phyloP scores from a whole-genome alignment of 768 basidiomycete species.

The Lactarius tabidus region DNA sequence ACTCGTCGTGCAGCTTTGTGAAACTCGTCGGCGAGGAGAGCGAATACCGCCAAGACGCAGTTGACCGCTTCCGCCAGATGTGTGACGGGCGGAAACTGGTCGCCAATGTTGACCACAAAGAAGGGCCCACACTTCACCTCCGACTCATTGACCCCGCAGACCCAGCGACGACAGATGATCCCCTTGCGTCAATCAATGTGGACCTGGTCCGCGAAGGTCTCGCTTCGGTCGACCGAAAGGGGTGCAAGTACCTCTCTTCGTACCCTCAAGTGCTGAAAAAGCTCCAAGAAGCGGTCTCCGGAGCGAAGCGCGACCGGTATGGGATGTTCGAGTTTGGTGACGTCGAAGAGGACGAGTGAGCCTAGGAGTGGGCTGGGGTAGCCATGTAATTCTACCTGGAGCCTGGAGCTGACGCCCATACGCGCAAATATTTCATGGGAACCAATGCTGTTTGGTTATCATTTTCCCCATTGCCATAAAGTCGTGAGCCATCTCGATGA shows the following conservation, averaged over 20 bases:
- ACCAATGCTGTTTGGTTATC: neutral
- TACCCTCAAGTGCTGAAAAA: constrained; percentile 68
- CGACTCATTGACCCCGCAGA: constrained; percentile 89
- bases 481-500: neutral
- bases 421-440: neutral
- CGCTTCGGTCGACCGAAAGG: constrained; percentile 73
- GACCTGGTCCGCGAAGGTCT: constrained; percentile 87
- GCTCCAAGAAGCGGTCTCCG: constrained; percentile 53
- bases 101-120: constrained; percentile 89
- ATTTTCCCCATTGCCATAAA: neutral
- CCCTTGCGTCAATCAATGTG: constrained; percentile 78
- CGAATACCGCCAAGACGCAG: constrained; percentile 83
- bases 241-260: constrained; percentile 63
- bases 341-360: constrained; percentile 61
- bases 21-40: constrained; percentile 75
- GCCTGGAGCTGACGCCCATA: neutral
- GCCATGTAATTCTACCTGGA: neutral
- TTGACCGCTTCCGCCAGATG: constrained; percentile 79
- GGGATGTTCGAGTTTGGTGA: constrained; percentile 95
- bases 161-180: constrained; percentile 61
- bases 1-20: constrained; percentile 60
- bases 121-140: constrained; percentile 74
- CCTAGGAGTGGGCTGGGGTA: constrained; percentile 24
- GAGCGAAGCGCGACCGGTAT: constrained; percentile 68
- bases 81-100: constrained; percentile 94